Evolutionary conservation across 176 grass and related monocot species (phyloP).

Genomic region (Guadua angustifolia): DNA sequence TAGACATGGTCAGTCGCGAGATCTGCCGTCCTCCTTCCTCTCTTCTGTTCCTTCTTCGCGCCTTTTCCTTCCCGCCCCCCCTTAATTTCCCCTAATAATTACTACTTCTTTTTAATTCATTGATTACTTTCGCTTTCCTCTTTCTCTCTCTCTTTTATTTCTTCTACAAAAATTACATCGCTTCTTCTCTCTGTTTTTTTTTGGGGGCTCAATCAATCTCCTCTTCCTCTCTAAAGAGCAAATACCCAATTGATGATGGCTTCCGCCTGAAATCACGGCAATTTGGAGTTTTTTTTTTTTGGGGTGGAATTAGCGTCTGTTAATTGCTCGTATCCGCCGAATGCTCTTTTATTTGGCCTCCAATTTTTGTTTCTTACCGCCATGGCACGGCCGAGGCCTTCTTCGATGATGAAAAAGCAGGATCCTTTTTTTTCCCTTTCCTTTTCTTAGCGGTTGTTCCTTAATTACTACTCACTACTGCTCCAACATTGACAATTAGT

Average conservation of each 20-base stretch:
- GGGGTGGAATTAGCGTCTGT: background rate
- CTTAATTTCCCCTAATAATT: background rate
- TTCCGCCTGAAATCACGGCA: background rate
- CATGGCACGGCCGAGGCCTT: background rate
- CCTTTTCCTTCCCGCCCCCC: background rate
- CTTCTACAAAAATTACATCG: background rate
- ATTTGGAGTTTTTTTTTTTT: background rate
- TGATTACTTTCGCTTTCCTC: background rate
- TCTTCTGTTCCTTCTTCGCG: background rate
- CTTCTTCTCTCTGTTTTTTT: background rate
- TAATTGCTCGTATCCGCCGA: background rate
- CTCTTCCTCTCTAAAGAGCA: no score
- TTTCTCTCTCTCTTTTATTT: no score
- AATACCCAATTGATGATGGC: background rate
- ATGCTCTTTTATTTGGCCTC: background rate
- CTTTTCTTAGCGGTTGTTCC: background rate
- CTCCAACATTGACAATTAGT: no score
- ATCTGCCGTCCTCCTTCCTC: background rate
- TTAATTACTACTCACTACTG: background rate
- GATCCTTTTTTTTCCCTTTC: background rate
- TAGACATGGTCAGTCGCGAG: conserved; percentile 53
- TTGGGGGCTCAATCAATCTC: background rate
- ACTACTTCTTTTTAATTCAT: background rate
- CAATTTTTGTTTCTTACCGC: background rate
- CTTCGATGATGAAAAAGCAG: conserved; percentile 9